Conservation (phyloP, 768 basidiomycete species). For the Mycena galericulata region DNA sequence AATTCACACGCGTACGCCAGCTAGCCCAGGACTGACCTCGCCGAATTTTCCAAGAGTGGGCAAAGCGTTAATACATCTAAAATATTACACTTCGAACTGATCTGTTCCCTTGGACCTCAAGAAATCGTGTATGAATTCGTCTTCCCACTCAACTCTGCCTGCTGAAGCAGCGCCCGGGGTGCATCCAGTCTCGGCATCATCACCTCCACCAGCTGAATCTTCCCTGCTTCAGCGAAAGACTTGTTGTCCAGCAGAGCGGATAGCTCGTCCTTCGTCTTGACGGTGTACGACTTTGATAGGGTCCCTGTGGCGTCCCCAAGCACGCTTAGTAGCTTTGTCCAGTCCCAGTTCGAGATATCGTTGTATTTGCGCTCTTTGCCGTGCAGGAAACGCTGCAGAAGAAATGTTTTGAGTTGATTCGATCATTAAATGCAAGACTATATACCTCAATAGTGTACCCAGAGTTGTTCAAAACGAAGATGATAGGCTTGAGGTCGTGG, state of each 20-base stretch:
- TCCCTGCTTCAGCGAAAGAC: constrained; percentile 70
- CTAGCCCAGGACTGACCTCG: too few species aligned
- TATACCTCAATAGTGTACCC: constrained; percentile 88
- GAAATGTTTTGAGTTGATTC: background rate
- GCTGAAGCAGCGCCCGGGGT: constrained; percentile 69
- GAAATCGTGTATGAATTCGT: constrained; percentile 56
- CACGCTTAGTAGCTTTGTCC: constrained; percentile 71
- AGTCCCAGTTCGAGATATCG: constrained; percentile 86
- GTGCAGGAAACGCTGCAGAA: constrained; percentile 16
- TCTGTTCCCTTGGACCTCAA: too few species aligned
- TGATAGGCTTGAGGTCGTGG: constrained; percentile 78
- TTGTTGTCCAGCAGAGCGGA: constrained; percentile 72
- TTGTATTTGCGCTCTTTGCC: constrained; percentile 76
- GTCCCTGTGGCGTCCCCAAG: constrained; percentile 66
- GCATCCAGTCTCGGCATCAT: constrained; percentile 81
- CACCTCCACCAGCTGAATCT: constrained; percentile 86
- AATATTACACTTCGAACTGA: too few species aligned
- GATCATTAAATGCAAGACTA: background rate
- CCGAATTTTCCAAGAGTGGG: too few species aligned
- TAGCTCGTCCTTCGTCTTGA: constrained; percentile 75
- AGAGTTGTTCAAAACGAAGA: constrained; percentile 85
- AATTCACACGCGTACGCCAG: too few species aligned
- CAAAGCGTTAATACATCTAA: too few species aligned
- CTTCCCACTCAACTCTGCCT: constrained; percentile 66
- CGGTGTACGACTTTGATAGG: constrained; percentile 71